Evolutionary conservation across 768 basidiomycete genomes (phyloP).

Genomic region (Mrakia frigida): DNA sequence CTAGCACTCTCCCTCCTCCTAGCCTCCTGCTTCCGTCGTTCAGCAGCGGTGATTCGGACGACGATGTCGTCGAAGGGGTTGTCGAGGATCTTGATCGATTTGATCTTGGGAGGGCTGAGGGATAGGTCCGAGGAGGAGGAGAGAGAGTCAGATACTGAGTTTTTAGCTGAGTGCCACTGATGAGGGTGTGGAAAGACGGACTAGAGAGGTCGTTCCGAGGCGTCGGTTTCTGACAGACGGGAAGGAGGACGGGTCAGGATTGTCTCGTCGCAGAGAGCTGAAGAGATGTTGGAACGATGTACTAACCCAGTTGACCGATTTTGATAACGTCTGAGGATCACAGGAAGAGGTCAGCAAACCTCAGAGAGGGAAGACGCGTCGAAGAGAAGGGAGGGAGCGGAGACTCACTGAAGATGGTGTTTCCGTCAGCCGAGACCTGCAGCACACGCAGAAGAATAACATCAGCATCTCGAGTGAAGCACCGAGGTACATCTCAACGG

Average conservation of each 20-base stretch:
- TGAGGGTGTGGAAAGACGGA: constrained; percentile 45
- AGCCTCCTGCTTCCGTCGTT: constrained; percentile 70
- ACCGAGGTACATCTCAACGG: too few species aligned
- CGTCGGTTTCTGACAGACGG: constrained; percentile 54
- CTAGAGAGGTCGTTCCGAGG: constrained; percentile 74
- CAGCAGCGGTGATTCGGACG: constrained; percentile 91
- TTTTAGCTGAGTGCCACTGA: neutral
- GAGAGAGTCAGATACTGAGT: neutral
- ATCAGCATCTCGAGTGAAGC: neutral
- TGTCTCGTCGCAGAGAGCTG: neutral
- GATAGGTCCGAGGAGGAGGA: neutral
- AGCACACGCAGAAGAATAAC: neutral
- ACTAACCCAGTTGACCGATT: constrained; percentile 63
- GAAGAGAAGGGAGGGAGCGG: neutral
- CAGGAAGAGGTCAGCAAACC: neutral
- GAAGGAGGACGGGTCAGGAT: neutral
- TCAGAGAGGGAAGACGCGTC: too few species aligned
- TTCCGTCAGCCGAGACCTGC: constrained; percentile 53
- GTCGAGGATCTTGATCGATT: constrained; percentile 72
- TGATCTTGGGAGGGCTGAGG: constrained; percentile 85
- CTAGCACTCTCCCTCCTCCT: constrained; percentile 12
- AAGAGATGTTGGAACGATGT: too few species aligned
- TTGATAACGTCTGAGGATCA: constrained; percentile 61
- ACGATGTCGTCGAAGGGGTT: constrained; percentile 95
- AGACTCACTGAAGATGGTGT: constrained; percentile 64